Base-by-base conservation (phyloP, 129 eudicot genomes). In the Artemisia tridentata region DNA sequence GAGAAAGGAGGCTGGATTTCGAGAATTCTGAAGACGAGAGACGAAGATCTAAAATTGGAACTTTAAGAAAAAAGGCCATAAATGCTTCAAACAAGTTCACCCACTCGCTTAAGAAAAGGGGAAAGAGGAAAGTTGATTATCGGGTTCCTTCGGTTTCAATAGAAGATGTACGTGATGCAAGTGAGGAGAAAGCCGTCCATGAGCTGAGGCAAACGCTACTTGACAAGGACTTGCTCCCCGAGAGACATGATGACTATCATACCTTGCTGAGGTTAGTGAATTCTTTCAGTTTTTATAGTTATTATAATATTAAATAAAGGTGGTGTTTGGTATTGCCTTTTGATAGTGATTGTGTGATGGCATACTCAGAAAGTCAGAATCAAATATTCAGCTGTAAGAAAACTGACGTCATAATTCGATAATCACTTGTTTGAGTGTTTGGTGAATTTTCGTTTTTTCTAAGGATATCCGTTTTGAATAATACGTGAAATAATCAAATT, bases 171-270 rank as follows among this genome's bases (percentile, higher is more conserved):
- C 91, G 92, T 1, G 88, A 88, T 84, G 88, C 90, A 61, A 84
- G 79, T 51, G 97, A 91, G 77, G 92, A 91, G 77, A 79, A 75
- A 69, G 85, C 86, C 13, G 97, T 91, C 19, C 76, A 66, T 48
- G 92, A 91, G 65, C 84, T 91, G 23, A 91, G 92, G 67, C 85
- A 88, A 68, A 88, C 80, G 54, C 96, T 88, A 25, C 73, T 82
- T 5, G 88, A 86, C 15, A 86, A 80, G 75, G 84, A 86, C 65
- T 80, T 91, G 79, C 77, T 91, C 67, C 97, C 93, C n/a, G 83
- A 82, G 31, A 84, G 86, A 76, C 93, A 88, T 74, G 97, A 91
- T 75, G 97, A 91, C 34, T 91, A 91, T 80, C 92, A 91, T 80
- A 86, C 96, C 15, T 77, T 91, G 75, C 54, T 91, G 76, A 86